Evolutionary conservation across 2,329 filamentous ascomycete genomes (phyloP), one percentile per base, ranked within the genome.

Genomic region (Talaromyces sp.): DNA sequence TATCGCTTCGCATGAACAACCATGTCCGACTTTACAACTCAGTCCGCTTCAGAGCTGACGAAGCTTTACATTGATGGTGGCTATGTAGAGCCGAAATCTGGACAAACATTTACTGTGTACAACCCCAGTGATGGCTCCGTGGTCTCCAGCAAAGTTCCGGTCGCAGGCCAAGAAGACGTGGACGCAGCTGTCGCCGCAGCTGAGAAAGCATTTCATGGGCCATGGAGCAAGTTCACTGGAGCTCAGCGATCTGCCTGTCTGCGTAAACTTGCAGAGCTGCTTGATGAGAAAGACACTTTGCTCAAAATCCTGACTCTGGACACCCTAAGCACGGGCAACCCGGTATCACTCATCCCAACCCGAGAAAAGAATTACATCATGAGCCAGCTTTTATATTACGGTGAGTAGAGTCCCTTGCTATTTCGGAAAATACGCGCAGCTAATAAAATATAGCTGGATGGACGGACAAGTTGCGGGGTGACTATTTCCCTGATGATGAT

Each of bases 281-380:
- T 64, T 6, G 61, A 62, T 12, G 55, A 62, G 14, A 32, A 64
- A 26, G 53, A 56, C 19, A 35, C 21, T 10, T 12, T 60, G 4
- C 55, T 56, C 9, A 29, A 48, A 14, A 56, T 64, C 24, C 50
- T 62, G 17, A 62, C 61, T 10, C 56, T 66, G 24, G 65, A 67
- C 27, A 59, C 64, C 2, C 54, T 63, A 12, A 46, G 60, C 3
- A 62, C 61, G n/a, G 65, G 65, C 1, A 63, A 63, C 50, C 63
- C 65, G 6, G 61, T 65, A 11, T 51, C 46, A 19, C 32, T 55
- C 51, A 46, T 56, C 8, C 54, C 54, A 6, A 48, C 54, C 8
- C 21, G 54, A 29, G 54, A 56, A 46, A 56, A 56, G n/a, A 29
- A 17, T 10, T 46, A 56, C 27, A 56, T 56, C 17, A 46, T 56